A percentile compares a stretch with the other conserved stretches of the same genome.
These are phyloP conservation scores for Echium plantagineum DNA, from an alignment of 257 asterid species.

Conservation along the genomic window DNA sequence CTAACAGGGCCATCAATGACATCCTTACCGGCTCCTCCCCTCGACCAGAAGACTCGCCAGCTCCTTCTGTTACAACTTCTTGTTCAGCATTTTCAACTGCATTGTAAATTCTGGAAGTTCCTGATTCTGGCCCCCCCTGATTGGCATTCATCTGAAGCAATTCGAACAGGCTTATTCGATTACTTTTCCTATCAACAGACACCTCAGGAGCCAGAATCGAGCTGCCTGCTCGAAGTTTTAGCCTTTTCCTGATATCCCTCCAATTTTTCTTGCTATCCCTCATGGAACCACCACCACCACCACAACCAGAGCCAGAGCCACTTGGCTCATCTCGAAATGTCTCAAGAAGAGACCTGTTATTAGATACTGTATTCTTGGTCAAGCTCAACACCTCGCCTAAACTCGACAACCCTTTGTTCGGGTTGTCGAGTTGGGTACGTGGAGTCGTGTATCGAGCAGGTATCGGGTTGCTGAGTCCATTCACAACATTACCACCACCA, in stretches of 20 bases:
- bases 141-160: constrained; percentile 22
- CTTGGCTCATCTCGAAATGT: constrained; percentile 59
- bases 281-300: background rate
- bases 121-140: constrained; percentile 16
- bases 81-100: background rate
- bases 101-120: constrained; percentile 24
- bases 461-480: no score
- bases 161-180: constrained; percentile 15
- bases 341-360: constrained; percentile 41
- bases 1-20: constrained; percentile 74
- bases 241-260: constrained; percentile 52
- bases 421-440: no score
- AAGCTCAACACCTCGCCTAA: constrained; percentile 15
- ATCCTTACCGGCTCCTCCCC: constrained; percentile 32
- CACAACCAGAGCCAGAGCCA: constrained; percentile 1
- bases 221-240: constrained; percentile 33
- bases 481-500: background rate
- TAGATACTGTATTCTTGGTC: constrained; percentile 9
- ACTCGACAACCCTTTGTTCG: background rate
- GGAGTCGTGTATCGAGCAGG: no score
- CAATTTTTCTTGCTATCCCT: constrained; percentile 32
- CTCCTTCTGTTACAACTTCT: background rate
- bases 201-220: constrained; percentile 54
- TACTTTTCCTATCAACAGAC: constrained; percentile 22
- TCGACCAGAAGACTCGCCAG: constrained; percentile 1